These are phyloP conservation scores for Phalaenopsis equestris DNA, from an alignment of 106 monocot species.

Conservation along the genomic window DNA sequence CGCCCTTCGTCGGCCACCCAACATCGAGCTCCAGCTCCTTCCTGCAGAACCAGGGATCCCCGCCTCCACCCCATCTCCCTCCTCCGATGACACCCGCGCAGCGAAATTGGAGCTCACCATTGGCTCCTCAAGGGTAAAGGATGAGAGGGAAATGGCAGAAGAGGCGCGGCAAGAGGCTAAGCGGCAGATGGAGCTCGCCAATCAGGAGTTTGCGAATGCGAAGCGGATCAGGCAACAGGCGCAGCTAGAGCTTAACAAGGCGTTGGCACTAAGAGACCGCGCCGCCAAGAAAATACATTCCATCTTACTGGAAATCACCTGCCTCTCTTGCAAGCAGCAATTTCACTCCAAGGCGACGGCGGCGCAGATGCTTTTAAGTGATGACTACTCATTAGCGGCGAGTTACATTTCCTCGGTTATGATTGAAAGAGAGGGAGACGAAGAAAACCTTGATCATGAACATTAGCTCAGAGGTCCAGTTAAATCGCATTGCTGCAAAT, in stretches of 20 bases:
- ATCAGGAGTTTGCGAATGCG: constrained; percentile 10
- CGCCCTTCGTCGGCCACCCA: neutral
- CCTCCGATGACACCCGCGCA: neutral
- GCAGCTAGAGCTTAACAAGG: constrained; percentile 15
- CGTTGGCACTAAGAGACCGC: constrained; percentile 4
- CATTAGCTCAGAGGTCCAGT: neutral
- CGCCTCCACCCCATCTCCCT: neutral
- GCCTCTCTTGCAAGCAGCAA: constrained; percentile 15
- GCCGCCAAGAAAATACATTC: constrained; percentile 11
- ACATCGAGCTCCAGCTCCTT: constrained; percentile 16
- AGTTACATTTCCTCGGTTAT: constrained; percentile 15
- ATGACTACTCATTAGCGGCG: neutral
- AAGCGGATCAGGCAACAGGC: constrained; percentile 17
- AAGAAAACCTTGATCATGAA: neutral
- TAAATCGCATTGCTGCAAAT: neutral
- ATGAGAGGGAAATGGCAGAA: neutral
- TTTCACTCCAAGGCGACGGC: neutral
- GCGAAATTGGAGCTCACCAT: constrained; percentile 9
- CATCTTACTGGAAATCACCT: constrained; percentile 15
- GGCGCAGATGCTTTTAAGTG: neutral
- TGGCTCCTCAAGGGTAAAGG: neutral
- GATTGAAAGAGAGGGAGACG: constrained; percentile 10
- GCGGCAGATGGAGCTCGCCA: constrained; percentile 8
- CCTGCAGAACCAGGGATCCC: neutral
- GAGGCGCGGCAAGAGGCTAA: constrained; percentile 7